A percentile compares a stretch with the other conserved stretches of the same genome.
These are phyloP conservation scores for Lojkania enalia DNA, from an alignment of 2,329 filamentous ascomycete species.

Conservation along the genomic window DNA sequence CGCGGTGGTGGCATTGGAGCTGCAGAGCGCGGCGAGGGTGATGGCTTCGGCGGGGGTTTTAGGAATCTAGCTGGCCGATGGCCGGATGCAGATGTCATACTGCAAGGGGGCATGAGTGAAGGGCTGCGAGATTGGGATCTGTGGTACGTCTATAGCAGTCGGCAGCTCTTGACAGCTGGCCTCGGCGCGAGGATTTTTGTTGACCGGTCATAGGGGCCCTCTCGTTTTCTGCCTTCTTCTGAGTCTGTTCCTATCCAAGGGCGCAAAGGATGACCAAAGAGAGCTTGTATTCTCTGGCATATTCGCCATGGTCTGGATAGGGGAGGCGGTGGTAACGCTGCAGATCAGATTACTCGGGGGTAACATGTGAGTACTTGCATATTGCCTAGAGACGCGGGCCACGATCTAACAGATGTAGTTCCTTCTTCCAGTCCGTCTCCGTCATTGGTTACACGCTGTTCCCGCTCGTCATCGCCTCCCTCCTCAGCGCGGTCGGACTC, in stretches of 20 bases:
- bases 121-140: slow-evolving; percentile 96
- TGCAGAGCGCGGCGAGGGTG: slow-evolving; percentile 60
- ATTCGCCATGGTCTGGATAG: slow-evolving; percentile 96
- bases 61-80: slow-evolving; percentile 63
- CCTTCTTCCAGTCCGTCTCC: slow-evolving; percentile 95
- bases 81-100: slow-evolving; percentile 68
- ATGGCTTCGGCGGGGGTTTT: slow-evolving; percentile 49
- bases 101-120: slow-evolving; percentile 78
- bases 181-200: too few species aligned
- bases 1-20: slow-evolving; percentile 60
- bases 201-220: slow-evolving; percentile 63
- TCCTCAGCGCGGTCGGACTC: slow-evolving; percentile 82
- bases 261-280: slow-evolving; percentile 77
- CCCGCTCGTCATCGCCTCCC: slow-evolving; percentile 87
- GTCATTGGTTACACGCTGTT: slow-evolving; percentile 99
- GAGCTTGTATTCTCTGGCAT: slow-evolving; percentile 93
- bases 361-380: slow-evolving; percentile 75
- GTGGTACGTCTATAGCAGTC: slow-evolving; percentile 53
- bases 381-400: slow-evolving; percentile 12
- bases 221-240: slow-evolving; percentile 90
- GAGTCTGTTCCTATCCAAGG: slow-evolving; percentile 83
- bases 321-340: slow-evolving; percentile 93
- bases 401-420: slow-evolving; percentile 60
- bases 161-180: neutral
- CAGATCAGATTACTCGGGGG: slow-evolving; percentile 96